Conservation (phyloP, 768 basidiomycete species). For the Tephrocybe sp. region DNA sequence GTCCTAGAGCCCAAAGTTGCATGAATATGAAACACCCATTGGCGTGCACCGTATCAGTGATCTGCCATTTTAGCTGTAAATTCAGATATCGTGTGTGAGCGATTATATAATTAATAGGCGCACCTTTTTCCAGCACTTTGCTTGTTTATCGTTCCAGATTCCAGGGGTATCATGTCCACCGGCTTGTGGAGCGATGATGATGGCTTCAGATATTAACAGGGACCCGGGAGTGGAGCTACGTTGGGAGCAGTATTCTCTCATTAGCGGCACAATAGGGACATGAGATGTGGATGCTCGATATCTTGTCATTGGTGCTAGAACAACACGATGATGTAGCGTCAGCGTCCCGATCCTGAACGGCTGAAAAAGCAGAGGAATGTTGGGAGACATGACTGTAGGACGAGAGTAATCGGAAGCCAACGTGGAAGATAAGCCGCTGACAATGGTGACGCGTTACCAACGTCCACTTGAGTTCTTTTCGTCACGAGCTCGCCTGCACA, state of each 20-base stretch:
- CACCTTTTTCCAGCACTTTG: slow-evolving; percentile 3
- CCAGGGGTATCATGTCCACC: slow-evolving; percentile 51
- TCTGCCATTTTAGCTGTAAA: neutral
- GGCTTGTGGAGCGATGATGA: slow-evolving; percentile 42
- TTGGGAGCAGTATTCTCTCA: slow-evolving; percentile 46
- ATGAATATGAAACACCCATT: slow-evolving; percentile 46
- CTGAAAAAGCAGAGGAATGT: slow-evolving; percentile 1
- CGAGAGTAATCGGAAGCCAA: too few relatives aligned
- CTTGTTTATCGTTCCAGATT: slow-evolving; percentile 46
- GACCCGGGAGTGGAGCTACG: slow-evolving; percentile 45
- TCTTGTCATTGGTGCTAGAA: slow-evolving; percentile 10
- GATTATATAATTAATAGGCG: neutral
- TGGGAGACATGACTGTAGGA: neutral
- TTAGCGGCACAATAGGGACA: slow-evolving; percentile 34
- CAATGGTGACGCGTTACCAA: too few relatives aligned
- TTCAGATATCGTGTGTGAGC: too few relatives aligned
- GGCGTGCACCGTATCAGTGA: slow-evolving; percentile 48
- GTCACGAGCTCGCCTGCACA: too few relatives aligned
- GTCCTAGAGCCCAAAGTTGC: slow-evolving; percentile 61
- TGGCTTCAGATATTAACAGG: slow-evolving; percentile 55
- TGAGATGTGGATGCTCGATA: slow-evolving; percentile 16
- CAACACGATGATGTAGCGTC: slow-evolving; percentile 5
- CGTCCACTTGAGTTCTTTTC: too few relatives aligned
- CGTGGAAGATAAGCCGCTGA: too few relatives aligned
- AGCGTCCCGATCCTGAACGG: slow-evolving; percentile 3